Conservation (phyloP, 148 eudicot species). For the Chenopodium berlandieri region DNA sequence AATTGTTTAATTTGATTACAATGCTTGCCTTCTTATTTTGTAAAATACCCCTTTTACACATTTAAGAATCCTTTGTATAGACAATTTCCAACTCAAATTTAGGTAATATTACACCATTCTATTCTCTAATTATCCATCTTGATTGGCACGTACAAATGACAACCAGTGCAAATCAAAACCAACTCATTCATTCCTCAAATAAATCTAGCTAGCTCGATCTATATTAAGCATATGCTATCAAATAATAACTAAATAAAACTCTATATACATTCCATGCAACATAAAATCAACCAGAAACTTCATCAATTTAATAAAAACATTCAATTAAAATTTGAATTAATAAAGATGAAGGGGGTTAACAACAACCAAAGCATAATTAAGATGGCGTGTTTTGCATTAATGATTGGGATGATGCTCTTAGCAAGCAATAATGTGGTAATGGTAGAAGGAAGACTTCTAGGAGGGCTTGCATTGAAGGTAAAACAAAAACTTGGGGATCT, state of each 20-base stretch:
- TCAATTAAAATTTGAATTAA: neutral
- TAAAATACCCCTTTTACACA: too few relatives aligned
- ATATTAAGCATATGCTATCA: too few relatives aligned
- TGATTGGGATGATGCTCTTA: neutral
- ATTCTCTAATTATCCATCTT: neutral
- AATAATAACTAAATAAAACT: too few relatives aligned
- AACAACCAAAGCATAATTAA: conserved; percentile 1
- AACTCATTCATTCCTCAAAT: too few relatives aligned
- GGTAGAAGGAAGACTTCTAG: neutral
- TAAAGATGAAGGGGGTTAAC: conserved; percentile 6
- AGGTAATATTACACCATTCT: too few relatives aligned
- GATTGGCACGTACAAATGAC: neutral
- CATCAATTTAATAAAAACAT: neutral
- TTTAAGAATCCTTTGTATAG: neutral
- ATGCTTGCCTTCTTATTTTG: too few relatives aligned
- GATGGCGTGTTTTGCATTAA: neutral
- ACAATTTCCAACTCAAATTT: neutral
- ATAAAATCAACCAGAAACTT: neutral
- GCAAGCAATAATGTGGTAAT: neutral
- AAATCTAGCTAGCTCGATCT: too few relatives aligned
- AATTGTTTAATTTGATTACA: neutral
- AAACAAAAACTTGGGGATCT: neutral
- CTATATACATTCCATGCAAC: neutral
- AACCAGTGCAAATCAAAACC: too few relatives aligned
- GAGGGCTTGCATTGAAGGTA: too few relatives aligned